Conservation (phyloP, 2,329 filamentous ascomycete genomes). For the Exophiala lecanii-corni region DNA sequence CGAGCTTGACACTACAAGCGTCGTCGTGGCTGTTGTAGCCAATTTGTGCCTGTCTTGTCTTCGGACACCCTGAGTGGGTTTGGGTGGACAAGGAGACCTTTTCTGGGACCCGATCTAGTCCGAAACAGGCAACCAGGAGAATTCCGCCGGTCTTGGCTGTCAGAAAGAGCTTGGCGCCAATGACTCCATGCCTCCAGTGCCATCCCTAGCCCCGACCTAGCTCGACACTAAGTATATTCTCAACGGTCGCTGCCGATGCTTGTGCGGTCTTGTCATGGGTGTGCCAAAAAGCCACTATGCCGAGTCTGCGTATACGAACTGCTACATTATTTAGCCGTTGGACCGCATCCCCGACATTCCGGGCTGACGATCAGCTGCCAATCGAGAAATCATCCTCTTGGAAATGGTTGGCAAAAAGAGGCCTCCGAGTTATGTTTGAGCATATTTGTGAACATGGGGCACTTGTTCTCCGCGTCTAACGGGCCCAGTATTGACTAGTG, state of each 20-base stretch:
- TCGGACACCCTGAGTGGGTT: not conserved
- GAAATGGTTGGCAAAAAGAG: no score
- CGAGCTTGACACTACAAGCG: no score
- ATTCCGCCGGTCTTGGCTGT: conserved; percentile 14
- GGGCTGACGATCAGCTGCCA: not conserved
- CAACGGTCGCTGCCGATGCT: conserved; percentile 1
- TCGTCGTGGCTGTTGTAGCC: no score
- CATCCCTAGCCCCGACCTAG: no score
- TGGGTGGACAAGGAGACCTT: not conserved
- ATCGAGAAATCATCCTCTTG: no score
- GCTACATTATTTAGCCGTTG: not conserved
- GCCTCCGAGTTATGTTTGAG: no score
- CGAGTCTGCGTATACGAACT: no score
- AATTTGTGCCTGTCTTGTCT: no score
- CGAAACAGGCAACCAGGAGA: conserved; percentile 4
- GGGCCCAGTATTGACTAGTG: no score
- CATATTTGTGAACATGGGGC: no score
- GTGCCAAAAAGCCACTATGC: conserved; percentile 2
- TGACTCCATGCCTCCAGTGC: not conserved
- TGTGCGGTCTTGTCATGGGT: conserved; percentile 3
- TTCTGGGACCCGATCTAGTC: not conserved
- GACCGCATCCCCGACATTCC: not conserved
- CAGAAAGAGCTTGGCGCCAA: conserved; percentile 15
- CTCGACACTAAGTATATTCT: no score
- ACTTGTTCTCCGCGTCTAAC: no score